Conservation (phyloP, 2,329 filamentous ascomycete genomes). For the Paraphaeosphaeria sporulosa region DNA sequence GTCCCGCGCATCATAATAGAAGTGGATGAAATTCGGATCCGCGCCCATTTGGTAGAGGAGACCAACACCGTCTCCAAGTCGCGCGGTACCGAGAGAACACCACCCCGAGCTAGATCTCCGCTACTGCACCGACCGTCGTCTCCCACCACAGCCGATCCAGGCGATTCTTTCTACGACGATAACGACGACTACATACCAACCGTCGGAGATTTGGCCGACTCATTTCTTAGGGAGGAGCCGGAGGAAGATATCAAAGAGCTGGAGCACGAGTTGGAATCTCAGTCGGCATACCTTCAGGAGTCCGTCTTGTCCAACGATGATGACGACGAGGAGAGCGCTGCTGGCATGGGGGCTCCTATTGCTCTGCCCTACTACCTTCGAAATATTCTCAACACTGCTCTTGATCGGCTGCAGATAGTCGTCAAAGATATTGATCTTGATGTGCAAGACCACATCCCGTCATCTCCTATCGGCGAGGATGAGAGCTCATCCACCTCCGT, state of each 20-base stretch:
- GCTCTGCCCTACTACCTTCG: constrained; percentile 75
- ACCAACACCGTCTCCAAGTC: constrained; percentile 15
- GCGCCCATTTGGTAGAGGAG: constrained; percentile 46
- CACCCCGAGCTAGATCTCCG: constrained; percentile 19
- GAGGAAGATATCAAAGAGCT: constrained; percentile 70
- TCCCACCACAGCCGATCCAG: constrained; percentile 15
- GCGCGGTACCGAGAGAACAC: constrained; percentile 10
- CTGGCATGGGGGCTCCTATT: constrained; percentile 75
- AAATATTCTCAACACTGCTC: constrained; percentile 75
- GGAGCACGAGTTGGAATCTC: constrained; percentile 71
- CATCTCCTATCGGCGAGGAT: constrained; percentile 60
- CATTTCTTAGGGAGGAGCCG: constrained; percentile 77
- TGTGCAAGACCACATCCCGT: constrained; percentile 62
- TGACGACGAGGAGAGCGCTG: constrained; percentile 65
- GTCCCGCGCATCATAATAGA: constrained; percentile 83
- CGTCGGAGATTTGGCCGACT: constrained; percentile 76
- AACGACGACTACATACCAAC: constrained; percentile 64
- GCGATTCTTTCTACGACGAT: constrained; percentile 36
- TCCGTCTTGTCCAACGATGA: constrained; percentile 68
- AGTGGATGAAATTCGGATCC: constrained; percentile 79
- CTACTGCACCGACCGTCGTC: constrained; percentile 21
- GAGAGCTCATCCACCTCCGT: constrained; percentile 65
- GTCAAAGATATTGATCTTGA: constrained; percentile 72
- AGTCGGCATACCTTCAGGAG: constrained; percentile 68
- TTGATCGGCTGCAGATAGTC: constrained; percentile 73